Conservation (phyloP, 192 early-diverging fungal genomes). For the Phycomyces blakesleeanus region DNA sequence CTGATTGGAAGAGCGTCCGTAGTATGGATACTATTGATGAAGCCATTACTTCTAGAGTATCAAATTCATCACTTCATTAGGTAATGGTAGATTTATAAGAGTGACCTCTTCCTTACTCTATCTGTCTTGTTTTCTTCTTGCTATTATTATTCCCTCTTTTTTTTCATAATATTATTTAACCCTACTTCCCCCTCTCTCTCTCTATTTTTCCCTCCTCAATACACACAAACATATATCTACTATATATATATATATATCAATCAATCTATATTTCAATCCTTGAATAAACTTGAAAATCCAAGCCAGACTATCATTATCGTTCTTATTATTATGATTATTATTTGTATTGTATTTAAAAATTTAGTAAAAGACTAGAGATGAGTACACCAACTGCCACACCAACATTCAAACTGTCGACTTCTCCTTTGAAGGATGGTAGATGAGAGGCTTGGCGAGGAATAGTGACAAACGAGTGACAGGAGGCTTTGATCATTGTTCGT, state of each 20-base stretch:
- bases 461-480: constrained; percentile 56
- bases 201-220: no score
- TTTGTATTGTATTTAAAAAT: not conserved
- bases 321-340: no score
- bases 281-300: no score
- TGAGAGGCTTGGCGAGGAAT: constrained; percentile 30
- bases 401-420: constrained; percentile 38
- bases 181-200: no score
- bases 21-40: constrained; percentile 22
- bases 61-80: not conserved
- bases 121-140: not conserved
- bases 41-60: constrained; percentile 13
- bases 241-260: no score
- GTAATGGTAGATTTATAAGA: no score
- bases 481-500: constrained; percentile 46
- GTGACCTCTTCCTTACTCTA: not conserved
- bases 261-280: no score
- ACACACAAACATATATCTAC: no score
- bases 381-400: constrained; percentile 37
- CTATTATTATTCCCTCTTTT: no score
- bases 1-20: constrained; percentile 20
- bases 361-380: constrained; percentile 3
- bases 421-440: constrained; percentile 2
- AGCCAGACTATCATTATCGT: no score
- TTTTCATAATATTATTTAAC: no score